A percentile compares a stretch with the other conserved stretches of the same genome.
Conservation (phyloP, 2,329 filamentous ascomycete species). For the Aphanocladium album region DNA sequence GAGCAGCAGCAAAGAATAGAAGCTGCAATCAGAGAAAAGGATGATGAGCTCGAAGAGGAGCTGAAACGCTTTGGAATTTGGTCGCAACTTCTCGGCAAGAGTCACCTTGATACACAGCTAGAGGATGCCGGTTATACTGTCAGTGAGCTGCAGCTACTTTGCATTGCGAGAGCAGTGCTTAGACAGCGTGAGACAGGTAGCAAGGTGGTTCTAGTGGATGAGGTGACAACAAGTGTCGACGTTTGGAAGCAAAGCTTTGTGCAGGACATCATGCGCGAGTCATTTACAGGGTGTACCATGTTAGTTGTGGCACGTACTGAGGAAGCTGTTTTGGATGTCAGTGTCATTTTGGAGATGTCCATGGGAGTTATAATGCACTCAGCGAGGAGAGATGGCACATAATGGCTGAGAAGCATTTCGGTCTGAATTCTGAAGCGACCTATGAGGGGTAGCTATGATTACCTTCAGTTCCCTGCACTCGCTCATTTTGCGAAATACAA, state of each 20-base stretch:
- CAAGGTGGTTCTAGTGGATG: slow-evolving; percentile 9
- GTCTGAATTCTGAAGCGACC: no score
- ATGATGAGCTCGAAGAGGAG: neutral
- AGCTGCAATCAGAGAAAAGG: no score
- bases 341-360: slow-evolving; percentile 5
- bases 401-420: no score
- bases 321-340: slow-evolving; percentile 3
- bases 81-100: neutral
- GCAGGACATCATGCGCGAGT: slow-evolving; percentile 6
- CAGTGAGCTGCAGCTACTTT: neutral
- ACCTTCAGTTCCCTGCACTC: no score
- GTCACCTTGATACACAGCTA: neutral
- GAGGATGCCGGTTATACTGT: neutral
- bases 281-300: slow-evolving; percentile 5
- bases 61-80: slow-evolving; percentile 2
- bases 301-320: neutral
- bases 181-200: slow-evolving; percentile 1
- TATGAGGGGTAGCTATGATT: no score
- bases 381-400: neutral
- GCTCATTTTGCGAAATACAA: no score
- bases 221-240: neutral
- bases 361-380: slow-evolving; percentile 4
- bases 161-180: slow-evolving; percentile 5
- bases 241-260: neutral
- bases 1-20: neutral